A percentile compares a stretch with the other conserved stretches of the same genome.
Evolutionary conservation across 176 grass and related monocot genomes (phyloP).

Genomic region (Zizania latifolia): DNA sequence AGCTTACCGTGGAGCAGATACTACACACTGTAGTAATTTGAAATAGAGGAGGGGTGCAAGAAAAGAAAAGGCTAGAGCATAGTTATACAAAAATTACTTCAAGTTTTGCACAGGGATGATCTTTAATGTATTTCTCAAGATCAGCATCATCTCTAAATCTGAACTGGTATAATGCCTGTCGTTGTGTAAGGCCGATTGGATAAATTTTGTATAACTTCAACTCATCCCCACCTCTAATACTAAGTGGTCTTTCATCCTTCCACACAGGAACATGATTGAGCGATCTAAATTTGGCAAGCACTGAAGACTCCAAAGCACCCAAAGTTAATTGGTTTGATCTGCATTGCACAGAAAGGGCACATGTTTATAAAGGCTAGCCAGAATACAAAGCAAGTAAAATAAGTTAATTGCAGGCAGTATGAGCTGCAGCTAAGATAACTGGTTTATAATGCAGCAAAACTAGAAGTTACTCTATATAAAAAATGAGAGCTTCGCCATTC

Average conservation of each 20-base stretch:
- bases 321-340: slow-evolving; percentile 63
- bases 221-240: slow-evolving; percentile 62
- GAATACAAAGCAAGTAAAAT: background rate
- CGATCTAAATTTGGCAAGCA: slow-evolving; percentile 61
- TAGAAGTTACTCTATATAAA: background rate
- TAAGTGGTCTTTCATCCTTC: slow-evolving; percentile 78
- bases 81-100: slow-evolving; percentile 92
- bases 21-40: background rate
- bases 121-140: slow-evolving; percentile 59
- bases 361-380: background rate
- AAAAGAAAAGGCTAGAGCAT: background rate
- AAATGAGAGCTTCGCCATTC: background rate
- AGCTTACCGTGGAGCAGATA: slow-evolving; percentile 27
- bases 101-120: slow-evolving; percentile 80
- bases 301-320: slow-evolving; percentile 42
- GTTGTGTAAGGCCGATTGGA: slow-evolving; percentile 61
- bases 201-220: slow-evolving; percentile 81
- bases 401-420: background rate
- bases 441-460: slow-evolving; percentile 7
- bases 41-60: background rate
- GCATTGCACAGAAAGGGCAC: slow-evolving; percentile 8
- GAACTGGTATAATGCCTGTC: slow-evolving; percentile 72
- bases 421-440: background rate
- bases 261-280: slow-evolving; percentile 74
- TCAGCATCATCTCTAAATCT: slow-evolving; percentile 67